Evolutionary conservation across 345 rosid genomes (phyloP).

Genomic region (Eucalyptus melliodora): DNA sequence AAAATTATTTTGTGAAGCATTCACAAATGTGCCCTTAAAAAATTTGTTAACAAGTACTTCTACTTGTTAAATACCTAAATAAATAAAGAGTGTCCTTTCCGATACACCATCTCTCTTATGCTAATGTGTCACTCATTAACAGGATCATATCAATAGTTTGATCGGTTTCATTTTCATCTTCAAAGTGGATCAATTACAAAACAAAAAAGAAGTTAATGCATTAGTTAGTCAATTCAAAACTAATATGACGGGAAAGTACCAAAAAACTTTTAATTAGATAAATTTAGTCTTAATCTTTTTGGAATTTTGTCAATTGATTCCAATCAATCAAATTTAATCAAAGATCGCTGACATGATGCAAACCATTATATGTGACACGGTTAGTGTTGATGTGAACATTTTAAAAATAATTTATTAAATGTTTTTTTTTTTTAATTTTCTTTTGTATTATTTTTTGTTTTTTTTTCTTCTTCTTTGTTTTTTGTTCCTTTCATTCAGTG

Average conservation of each 20-base stretch:
- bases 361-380: no score
- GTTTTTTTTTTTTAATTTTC: no score
- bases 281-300: background rate
- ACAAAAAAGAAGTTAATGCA: background rate
- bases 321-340: no score
- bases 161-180: background rate
- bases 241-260: background rate
- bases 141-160: background rate
- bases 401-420: no score
- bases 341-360: accelerated
- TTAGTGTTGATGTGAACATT: no score
- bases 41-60: background rate
- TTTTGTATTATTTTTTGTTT: no score
- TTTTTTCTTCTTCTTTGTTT: no score
- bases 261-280: no score
- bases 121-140: background rate
- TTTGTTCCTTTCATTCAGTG: background rate
- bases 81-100: background rate
- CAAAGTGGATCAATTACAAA: background rate
- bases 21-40: background rate
- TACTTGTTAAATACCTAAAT: background rate
- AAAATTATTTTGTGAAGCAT: background rate
- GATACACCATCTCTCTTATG: accelerated
- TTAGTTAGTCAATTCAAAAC: background rate
- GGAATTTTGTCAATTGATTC: background rate